These are phyloP conservation scores for maize (Zea mays) DNA, from an alignment of 176 grass and related monocot genomes.

Conservation along the genomic window Zm-B73-REFERENCE-NAM-5.0 NC_050096.1:198357501-198358000, in stretches of 20 bases:
- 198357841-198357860: too few species aligned
- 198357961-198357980: not conserved
- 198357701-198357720: not conserved
- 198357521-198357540: not conserved
- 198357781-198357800: not conserved
- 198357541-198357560: not conserved
- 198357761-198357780: not conserved
- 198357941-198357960: not conserved
- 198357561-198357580: not conserved
- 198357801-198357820: not conserved
- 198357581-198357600: not conserved
- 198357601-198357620: not conserved
- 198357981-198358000: not conserved
- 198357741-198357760: too few species aligned
- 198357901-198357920: not conserved
- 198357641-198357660: not conserved
- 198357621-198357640: not conserved
- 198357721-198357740: too few species aligned
- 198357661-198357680: not conserved
- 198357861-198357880: not conserved
- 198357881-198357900: not conserved
- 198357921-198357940: not conserved
- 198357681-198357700: not conserved
- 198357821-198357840: not conserved
- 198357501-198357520: constrained; percentile 59